Evolutionary conservation across 1,139 yeast genomes (phyloP).

Genomic region (Zygoascus sp.): DNA sequence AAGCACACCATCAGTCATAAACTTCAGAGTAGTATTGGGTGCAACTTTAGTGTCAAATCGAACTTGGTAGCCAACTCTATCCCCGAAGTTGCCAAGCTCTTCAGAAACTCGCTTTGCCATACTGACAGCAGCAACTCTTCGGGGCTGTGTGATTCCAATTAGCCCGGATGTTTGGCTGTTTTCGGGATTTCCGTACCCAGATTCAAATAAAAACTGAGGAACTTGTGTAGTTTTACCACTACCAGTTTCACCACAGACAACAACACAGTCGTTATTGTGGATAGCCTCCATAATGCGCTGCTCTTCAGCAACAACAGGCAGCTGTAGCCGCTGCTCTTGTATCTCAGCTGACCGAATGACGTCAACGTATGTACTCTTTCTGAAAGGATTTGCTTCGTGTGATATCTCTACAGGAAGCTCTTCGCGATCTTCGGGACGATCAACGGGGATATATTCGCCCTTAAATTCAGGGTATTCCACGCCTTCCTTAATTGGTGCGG

Average conservation of each 20-base stretch:
- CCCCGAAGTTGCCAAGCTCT: slow-evolving; percentile 78
- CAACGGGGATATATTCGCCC: slow-evolving; percentile 33
- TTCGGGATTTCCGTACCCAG: slow-evolving; percentile 70
- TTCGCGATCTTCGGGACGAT: slow-evolving; percentile 36
- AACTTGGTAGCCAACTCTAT: slow-evolving; percentile 82
- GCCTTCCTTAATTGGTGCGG: slow-evolving; percentile 23
- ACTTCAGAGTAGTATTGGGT: slow-evolving; percentile 74
- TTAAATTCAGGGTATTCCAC: slow-evolving; percentile 32
- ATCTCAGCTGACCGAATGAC: slow-evolving; percentile 62
- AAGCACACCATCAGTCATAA: slow-evolving; percentile 98
- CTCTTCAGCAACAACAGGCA: slow-evolving; percentile 91
- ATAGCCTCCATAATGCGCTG: slow-evolving; percentile 94
- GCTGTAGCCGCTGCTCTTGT: slow-evolving; percentile 59
- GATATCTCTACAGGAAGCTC: slow-evolving; percentile 46
- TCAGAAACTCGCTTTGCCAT: slow-evolving; percentile 87
- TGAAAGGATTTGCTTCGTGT: slow-evolving; percentile 46
- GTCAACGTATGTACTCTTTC: slow-evolving; percentile 66
- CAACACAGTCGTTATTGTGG: slow-evolving; percentile 84
- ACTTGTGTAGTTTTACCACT: slow-evolving; percentile 98
- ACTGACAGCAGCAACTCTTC: slow-evolving; percentile 97
- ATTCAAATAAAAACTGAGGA: slow-evolving; percentile 87
- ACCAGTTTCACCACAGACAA: slow-evolving; percentile 97
- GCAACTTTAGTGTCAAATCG: slow-evolving; percentile 78
- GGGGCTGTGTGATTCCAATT: slow-evolving; percentile 95
- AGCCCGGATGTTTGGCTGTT: slow-evolving; percentile 72